Evolutionary conservation across 2,329 filamentous ascomycete species (phyloP).

Genomic region (Aspergillus aculeatinus): DNA sequence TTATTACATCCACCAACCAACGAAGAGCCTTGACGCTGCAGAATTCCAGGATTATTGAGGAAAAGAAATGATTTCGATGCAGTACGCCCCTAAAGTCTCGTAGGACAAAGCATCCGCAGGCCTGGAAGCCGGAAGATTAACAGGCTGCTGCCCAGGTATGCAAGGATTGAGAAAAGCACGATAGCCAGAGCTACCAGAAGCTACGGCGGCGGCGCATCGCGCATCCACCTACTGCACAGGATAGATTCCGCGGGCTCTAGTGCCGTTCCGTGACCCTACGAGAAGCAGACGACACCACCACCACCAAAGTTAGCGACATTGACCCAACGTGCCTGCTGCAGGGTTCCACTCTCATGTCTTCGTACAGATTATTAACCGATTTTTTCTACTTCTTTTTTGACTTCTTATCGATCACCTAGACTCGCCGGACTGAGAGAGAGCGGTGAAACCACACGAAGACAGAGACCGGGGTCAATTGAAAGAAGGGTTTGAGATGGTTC

Average conservation of each 20-base stretch:
- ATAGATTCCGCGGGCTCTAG: slow-evolving; percentile 19
- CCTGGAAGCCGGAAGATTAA: slow-evolving; percentile 19
- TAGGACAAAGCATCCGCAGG: slow-evolving; percentile 13
- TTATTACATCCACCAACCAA: slow-evolving; percentile 1
- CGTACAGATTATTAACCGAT: slow-evolving; percentile 4
- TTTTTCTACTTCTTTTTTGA: background rate
- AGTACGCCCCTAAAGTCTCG: slow-evolving; percentile 6
- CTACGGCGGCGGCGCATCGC: slow-evolving; percentile 17
- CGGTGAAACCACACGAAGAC: slow-evolving; percentile 27
- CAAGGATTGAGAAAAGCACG: slow-evolving; percentile 22
- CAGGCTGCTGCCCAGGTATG: slow-evolving; percentile 19
- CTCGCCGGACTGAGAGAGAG: slow-evolving; percentile 16
- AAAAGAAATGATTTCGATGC: slow-evolving; percentile 1
- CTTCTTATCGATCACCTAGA: slow-evolving; percentile 25
- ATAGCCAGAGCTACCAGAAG: slow-evolving; percentile 22
- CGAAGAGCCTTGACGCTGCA: slow-evolving; percentile 4
- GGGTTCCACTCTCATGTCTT: slow-evolving; percentile 20
- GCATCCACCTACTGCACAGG: slow-evolving; percentile 21
- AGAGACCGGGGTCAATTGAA: slow-evolving; percentile 15
- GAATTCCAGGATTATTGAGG: slow-evolving; percentile 8
- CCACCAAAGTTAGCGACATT: slow-evolving; percentile 21
- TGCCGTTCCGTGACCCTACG: slow-evolving; percentile 10
- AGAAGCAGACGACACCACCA: slow-evolving; percentile 15
- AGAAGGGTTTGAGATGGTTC: background rate
- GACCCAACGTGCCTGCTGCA: slow-evolving; percentile 24